Conservation (phyloP, 768 basidiomycete species). For the Coprinopsis strossmayeri region DNA sequence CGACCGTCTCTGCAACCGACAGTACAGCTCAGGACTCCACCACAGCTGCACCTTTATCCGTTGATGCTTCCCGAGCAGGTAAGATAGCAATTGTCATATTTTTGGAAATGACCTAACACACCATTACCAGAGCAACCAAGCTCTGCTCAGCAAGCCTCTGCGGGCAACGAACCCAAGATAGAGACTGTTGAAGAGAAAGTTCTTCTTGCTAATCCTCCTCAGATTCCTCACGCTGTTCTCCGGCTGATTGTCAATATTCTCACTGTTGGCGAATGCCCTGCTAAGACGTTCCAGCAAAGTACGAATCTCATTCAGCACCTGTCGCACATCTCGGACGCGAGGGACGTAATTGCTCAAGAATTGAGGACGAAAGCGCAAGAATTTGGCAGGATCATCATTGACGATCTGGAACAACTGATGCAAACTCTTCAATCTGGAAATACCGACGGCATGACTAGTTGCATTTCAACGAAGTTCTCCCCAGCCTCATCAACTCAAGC, state of each 20-base stretch:
- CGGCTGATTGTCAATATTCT: constrained; percentile 94
- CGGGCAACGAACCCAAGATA: constrained; percentile 15
- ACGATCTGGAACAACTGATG: constrained; percentile 74
- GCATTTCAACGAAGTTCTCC: constrained; percentile 85
- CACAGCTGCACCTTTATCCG: neutral
- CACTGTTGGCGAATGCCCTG: constrained; percentile 95
- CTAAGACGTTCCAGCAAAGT: constrained; percentile 92
- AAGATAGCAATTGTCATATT: neutral
- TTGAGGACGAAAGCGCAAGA: constrained; percentile 82
- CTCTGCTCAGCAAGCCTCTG: neutral
- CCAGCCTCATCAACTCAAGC: constrained; percentile 92
- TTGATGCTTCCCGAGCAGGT: neutral
- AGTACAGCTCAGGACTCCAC: neutral
- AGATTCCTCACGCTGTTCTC: constrained; percentile 78
- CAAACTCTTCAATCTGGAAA: constrained; percentile 50
- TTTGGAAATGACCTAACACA: neutral
- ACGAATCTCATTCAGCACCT: constrained; percentile 89
- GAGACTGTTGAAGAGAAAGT: constrained; percentile 40
- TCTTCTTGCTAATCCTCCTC: constrained; percentile 67
- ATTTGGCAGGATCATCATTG: constrained; percentile 68
- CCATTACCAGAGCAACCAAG: neutral
- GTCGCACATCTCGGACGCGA: constrained; percentile 81
- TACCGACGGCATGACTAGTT: constrained; percentile 51
- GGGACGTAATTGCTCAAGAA: constrained; percentile 86
- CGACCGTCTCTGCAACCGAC: neutral